These are phyloP conservation scores for Irpex sp. DNA, from an alignment of 1,284 basidiomycete genomes.

Conservation along the genomic window DNA sequence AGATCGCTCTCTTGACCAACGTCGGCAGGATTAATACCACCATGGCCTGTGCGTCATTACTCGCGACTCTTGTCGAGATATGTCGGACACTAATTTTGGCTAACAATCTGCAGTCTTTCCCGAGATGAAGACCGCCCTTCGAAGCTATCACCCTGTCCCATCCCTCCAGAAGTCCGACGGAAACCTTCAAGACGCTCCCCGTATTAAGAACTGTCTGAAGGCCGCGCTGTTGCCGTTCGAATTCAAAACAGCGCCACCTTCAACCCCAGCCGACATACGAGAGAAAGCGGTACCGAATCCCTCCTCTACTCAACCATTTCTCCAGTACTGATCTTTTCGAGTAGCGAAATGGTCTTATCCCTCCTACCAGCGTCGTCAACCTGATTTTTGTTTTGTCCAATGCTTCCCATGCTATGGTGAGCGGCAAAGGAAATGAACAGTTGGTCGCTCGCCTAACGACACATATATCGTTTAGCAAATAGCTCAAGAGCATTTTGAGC, in stretches of 20 bases:
- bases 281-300: constrained; percentile 48
- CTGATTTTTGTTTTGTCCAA: constrained; percentile 70
- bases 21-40: constrained; percentile 83
- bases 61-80: too few species aligned
- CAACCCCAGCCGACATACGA: constrained; percentile 68
- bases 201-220: constrained; percentile 76
- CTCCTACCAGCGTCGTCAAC: constrained; percentile 79
- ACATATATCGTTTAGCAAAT: constrained; percentile 46
- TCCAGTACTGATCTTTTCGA: constrained; percentile 8
- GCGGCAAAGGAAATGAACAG: constrained; percentile 5
- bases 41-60: constrained; percentile 65
- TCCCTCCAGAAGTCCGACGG: constrained; percentile 73
- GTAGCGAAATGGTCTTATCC: constrained; percentile 55
- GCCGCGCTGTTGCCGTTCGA: constrained; percentile 76
- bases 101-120: constrained; percentile 50
- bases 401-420: constrained; percentile 27
- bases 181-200: constrained; percentile 78
- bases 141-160: constrained; percentile 82
- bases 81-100: constrained; percentile 1
- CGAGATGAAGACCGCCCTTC: constrained; percentile 79
- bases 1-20: constrained; percentile 75
- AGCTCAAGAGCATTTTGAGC: constrained; percentile 70
- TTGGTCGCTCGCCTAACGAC: background rate
- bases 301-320: background rate
- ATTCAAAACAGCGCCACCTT: constrained; percentile 58